A percentile compares a stretch with the other conserved stretches of the same genome.
These are phyloP conservation scores for Termitomyces sp. DNA, from an alignment of 768 basidiomycete genomes.

Conservation along the genomic window DNA sequence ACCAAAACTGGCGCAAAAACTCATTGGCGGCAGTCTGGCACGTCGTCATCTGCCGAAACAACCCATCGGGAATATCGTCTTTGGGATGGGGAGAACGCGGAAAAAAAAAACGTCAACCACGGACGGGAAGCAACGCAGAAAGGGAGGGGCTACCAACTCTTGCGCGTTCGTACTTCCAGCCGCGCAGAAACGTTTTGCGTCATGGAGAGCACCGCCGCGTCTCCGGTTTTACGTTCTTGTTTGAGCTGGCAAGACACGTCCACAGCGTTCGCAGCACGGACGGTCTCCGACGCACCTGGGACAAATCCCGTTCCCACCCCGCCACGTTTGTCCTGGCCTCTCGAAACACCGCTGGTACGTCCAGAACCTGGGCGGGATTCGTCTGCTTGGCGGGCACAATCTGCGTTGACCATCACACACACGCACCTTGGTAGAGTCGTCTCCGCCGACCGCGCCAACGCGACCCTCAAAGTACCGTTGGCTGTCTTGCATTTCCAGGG, in stretches of 20 bases:
- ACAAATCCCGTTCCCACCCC: constrained; percentile 54
- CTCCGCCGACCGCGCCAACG: constrained; percentile 26
- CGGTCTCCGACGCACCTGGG: constrained; percentile 36
- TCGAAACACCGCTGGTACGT: constrained; percentile 40
- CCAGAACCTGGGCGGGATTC: constrained; percentile 36
- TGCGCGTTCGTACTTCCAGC: constrained; percentile 57
- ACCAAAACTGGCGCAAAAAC: constrained; percentile 95
- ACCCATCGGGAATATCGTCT: constrained; percentile 77
- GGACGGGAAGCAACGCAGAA: background rate
- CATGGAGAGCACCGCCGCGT: constrained; percentile 67
- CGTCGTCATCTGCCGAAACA: constrained; percentile 80
- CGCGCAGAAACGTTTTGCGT: constrained; percentile 74
- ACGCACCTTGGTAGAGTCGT: constrained; percentile 23
- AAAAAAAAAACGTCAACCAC: background rate
- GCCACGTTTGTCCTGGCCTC: constrained; percentile 41
- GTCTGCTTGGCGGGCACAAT: too few species aligned
- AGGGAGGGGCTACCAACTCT: constrained; percentile 39
- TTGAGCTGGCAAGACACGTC: constrained; percentile 43
- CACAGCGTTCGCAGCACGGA: background rate
- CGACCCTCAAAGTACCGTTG: constrained; percentile 75
- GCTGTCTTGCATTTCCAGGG: constrained; percentile 83
- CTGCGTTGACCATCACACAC: too few species aligned
- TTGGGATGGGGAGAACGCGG: background rate
- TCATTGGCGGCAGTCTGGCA: constrained; percentile 94
- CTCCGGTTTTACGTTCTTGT: constrained; percentile 61